Percentiles rank a stretch among this genome's conserved stretches.
phyloP scores from a whole-genome alignment of 1,284 basidiomycete genomes.

The Ganoderma meredithae region DNA sequence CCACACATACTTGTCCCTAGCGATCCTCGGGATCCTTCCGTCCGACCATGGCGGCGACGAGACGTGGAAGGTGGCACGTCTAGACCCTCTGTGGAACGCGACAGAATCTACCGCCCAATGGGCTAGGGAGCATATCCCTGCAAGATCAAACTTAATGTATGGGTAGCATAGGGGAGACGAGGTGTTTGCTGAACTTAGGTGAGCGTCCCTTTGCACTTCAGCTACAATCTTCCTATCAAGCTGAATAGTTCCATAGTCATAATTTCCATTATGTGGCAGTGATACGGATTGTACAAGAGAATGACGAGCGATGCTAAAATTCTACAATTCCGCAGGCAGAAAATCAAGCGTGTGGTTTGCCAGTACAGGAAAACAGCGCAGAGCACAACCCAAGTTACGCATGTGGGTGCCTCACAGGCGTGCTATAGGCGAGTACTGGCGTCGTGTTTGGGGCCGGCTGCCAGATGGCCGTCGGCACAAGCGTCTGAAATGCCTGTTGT shows the following conservation, averaged over 20 bases:
- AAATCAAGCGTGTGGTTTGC: no score
- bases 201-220: not conserved
- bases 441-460: slow-evolving; percentile 5
- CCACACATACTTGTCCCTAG: slow-evolving; percentile 90
- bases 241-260: not conserved
- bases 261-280: not conserved
- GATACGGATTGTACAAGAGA: not conserved
- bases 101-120: slow-evolving; percentile 67
- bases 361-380: no score
- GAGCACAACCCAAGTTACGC: not conserved
- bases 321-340: not conserved
- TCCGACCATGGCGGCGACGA: slow-evolving; percentile 44
- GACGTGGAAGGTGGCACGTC: slow-evolving; percentile 62
- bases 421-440: not conserved
- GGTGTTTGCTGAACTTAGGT: not conserved
- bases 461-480: slow-evolving; percentile 8
- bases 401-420: not conserved
- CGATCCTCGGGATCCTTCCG: slow-evolving; percentile 76
- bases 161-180: not conserved
- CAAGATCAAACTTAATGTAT: not conserved
- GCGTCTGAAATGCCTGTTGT: not conserved
- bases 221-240: not conserved
- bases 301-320: not conserved
- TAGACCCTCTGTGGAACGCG: slow-evolving; percentile 79
- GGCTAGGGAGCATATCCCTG: slow-evolving; percentile 61